A percentile compares a stretch with the other conserved stretches of the same genome.
phyloP scores from a whole-genome alignment of 169 alveolate genomes.

The Besnoitia besnoiti region DNA sequence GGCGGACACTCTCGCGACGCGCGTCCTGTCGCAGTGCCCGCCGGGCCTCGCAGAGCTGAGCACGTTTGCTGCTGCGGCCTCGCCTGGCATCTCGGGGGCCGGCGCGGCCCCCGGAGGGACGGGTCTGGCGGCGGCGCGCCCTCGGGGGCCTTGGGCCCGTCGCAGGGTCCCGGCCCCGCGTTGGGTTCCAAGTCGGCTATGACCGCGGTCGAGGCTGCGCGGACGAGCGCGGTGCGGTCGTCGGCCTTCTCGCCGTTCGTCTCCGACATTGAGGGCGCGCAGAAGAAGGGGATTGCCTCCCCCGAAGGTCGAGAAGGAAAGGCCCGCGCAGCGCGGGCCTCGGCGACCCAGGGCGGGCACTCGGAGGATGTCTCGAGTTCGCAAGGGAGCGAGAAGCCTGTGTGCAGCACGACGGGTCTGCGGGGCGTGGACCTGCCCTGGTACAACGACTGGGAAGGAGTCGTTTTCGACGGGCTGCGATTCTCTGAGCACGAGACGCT shows the following conservation, averaged over 20 bases:
- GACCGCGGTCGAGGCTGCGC: not conserved
- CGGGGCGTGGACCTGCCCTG: conserved; percentile 40
- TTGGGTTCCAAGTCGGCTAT: not conserved
- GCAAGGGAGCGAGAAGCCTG: not conserved
- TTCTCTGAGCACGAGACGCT: conserved; percentile 34
- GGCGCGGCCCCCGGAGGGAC: too few relatives aligned
- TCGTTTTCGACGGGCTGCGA: conserved; percentile 33
- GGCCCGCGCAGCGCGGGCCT: not conserved
- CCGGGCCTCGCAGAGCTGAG: conserved; percentile 25
- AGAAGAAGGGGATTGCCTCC: not conserved
- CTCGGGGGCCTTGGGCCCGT: not conserved
- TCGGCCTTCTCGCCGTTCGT: conserved; percentile 36
- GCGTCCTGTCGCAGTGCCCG: conserved; percentile 41
- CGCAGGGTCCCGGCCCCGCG: not conserved
- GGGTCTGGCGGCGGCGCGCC: not conserved
- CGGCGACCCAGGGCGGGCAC: too few relatives aligned
- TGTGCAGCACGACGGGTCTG: conserved; percentile 30
- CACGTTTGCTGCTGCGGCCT: not conserved
- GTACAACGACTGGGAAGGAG: conserved; percentile 40
- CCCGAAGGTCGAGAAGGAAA: not conserved
- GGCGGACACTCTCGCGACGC: conserved; percentile 32
- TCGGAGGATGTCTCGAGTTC: not conserved
- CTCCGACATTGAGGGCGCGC: not conserved
- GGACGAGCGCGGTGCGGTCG: conserved; percentile 23
- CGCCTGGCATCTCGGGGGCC: too few relatives aligned